These are phyloP conservation scores for Solanum hybrid DNA, from an alignment of 305 asterid species.

Conservation along the genomic window DNA sequence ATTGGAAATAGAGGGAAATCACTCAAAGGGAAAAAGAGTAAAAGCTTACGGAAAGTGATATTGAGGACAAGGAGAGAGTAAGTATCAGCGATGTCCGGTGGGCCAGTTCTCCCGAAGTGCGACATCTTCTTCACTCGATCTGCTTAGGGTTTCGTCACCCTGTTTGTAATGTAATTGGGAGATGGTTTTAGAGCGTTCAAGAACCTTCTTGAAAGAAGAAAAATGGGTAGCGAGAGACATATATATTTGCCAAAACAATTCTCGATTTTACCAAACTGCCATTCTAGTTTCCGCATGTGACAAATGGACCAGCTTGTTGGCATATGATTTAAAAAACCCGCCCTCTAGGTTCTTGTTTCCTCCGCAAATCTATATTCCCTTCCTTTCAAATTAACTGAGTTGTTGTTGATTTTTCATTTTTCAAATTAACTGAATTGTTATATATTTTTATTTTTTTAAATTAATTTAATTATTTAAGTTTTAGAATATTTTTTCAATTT, in stretches of 20 bases:
- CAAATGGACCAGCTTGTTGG: background rate
- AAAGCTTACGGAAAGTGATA: conserved; percentile 71
- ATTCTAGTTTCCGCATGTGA: background rate
- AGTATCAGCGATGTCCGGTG: conserved; percentile 94
- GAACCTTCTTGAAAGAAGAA: background rate
- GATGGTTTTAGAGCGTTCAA: background rate
- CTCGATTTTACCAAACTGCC: background rate
- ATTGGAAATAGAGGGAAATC: background rate
- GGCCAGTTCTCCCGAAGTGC: conserved; percentile 98
- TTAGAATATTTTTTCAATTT: too few relatives aligned
- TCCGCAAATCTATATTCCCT: too few relatives aligned
- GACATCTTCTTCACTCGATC: conserved; percentile 38
- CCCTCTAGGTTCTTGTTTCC: too few relatives aligned
- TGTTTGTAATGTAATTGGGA: background rate
- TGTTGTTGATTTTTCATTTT: too few relatives aligned
- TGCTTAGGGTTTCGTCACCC: background rate
- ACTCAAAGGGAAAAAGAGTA: background rate
- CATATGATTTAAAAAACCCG: background rate
- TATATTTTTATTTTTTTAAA: too few relatives aligned
- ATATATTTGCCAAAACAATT: background rate
- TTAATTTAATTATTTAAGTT: too few relatives aligned
- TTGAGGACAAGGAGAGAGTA: conserved; percentile 92
- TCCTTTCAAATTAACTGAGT: too few relatives aligned
- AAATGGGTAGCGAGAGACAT: background rate
- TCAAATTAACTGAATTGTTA: too few relatives aligned